Evolutionary conservation across 768 basidiomycete species (phyloP), one percentile per base, ranked within the genome.

Genomic region (Termitomyces sp.): DNA sequence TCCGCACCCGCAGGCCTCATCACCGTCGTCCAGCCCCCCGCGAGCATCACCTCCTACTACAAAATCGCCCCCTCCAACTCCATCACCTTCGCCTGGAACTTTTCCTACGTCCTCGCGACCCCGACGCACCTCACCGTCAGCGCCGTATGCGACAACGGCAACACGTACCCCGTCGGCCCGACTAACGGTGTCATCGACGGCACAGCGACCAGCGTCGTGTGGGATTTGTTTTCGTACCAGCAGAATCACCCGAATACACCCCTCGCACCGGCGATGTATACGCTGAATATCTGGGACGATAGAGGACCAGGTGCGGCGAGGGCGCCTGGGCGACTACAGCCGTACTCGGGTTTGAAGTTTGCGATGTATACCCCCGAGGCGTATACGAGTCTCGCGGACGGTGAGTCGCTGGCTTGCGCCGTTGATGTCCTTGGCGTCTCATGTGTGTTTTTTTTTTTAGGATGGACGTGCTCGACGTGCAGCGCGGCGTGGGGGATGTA

Each of bases 21-120:
- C 54, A 80, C 82, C 60, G 82, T 93, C 68, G 91, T 91, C 46
- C 82, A 91, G 68, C 95, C 95, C 0, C 89, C 91, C 0, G 82
- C 86, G 63, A 89, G 89, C 9, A 82, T 85, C 36, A 87, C 89
- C 3, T 91, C 92, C 26, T 96, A 85, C 77, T 96, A 85, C 79
- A 94, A 95, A 81, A 89, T 97, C 68, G 90, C 92, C 0, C 75
- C 76, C 1, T 78, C 77, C 52, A 81, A 91, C 63, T 74, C 77
- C 60, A 84, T 97, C 68, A 96, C 93, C 23, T 92, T 97, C 70
- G 95, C 81, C 12, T 97, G 94, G 95, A 93, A 93, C 73, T 82
- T 93, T 67, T 92, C 91, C 16, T 79, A 79, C 58, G 76, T 98
- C 44, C 74, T 88, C 63, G 82, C 77, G 44, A 86, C 82, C 0